Percentiles rank a stretch among this genome's conserved stretches.
Evolutionary conservation across 768 basidiomycete species (phyloP).

Genomic region (Gymnopilus dilepis): DNA sequence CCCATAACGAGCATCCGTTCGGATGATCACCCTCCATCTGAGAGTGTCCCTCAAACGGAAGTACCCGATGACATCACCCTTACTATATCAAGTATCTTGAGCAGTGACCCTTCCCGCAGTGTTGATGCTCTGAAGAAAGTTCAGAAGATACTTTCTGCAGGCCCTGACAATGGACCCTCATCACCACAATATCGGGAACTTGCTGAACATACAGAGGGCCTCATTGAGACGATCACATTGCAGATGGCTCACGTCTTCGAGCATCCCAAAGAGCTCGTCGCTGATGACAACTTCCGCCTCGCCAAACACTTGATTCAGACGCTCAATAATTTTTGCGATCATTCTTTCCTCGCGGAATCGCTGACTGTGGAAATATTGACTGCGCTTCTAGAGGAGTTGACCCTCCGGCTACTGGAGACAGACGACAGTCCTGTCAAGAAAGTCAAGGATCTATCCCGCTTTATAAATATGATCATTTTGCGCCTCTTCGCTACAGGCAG

Average conservation of each 20-base stretch:
- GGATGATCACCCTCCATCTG: conserved; percentile 16
- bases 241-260: conserved; percentile 95
- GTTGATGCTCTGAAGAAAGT: conserved; percentile 95
- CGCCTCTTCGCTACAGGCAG: conserved; percentile 90
- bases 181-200: conserved; percentile 77
- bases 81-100: conserved; percentile 87
- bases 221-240: conserved; percentile 88
- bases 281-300: conserved; percentile 86
- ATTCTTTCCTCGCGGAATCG: conserved; percentile 84
- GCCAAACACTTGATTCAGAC: conserved; percentile 98
- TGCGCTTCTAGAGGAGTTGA: conserved; percentile 89
- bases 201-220: conserved; percentile 78
- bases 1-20: conserved; percentile 3
- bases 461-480: conserved; percentile 98
- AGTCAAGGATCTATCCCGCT: conserved; percentile 91
- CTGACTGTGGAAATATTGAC: conserved; percentile 85
- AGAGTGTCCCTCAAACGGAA: conserved; percentile 38
- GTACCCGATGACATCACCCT: conserved; percentile 69
- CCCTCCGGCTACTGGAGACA: conserved; percentile 89
- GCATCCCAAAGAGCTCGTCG: conserved; percentile 70
- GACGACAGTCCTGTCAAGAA: conserved; percentile 85
- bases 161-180: conserved; percentile 73
- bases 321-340: conserved; percentile 93
- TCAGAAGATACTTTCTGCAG: conserved; percentile 81
- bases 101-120: conserved; percentile 82